phyloP scores from a whole-genome alignment of 495 filamentous ascomycete species.

The Neurospora sp. region DNA sequence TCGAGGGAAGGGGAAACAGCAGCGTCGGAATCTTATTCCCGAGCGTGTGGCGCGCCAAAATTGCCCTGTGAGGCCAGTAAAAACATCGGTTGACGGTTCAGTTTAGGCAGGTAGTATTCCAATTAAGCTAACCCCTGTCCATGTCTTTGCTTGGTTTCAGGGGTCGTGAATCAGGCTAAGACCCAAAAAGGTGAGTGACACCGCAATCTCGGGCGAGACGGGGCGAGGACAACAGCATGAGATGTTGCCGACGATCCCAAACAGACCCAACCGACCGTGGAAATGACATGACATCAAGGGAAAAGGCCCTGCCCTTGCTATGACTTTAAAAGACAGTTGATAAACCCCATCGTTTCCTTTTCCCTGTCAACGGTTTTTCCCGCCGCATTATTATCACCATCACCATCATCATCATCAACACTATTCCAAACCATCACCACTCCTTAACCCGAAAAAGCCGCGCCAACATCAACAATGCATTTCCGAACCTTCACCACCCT shows the following conservation, averaged over 20 bases:
- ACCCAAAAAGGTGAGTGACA: not conserved
- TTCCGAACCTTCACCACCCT: not conserved
- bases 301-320: not conserved
- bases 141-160: not conserved
- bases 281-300: not conserved
- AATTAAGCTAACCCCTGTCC: not conserved
- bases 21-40: not conserved
- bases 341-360: not conserved
- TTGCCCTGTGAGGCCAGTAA: not conserved
- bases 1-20: no score
- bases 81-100: not conserved
- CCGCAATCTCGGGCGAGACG: not conserved
- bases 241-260: not conserved
- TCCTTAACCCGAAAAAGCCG: not conserved
- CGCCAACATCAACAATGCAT: not conserved
- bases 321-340: not conserved
- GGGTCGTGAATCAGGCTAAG: not conserved
- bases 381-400: not conserved
- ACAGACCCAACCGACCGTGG: not conserved
- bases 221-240: not conserved
- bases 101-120: not conserved
- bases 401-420: not conserved
- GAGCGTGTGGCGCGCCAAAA: not conserved
- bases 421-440: not conserved
- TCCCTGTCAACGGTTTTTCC: not conserved